Evolutionary conservation across 1,139 yeast genomes (phyloP).

Genomic region (Candida glucosophila): DNA sequence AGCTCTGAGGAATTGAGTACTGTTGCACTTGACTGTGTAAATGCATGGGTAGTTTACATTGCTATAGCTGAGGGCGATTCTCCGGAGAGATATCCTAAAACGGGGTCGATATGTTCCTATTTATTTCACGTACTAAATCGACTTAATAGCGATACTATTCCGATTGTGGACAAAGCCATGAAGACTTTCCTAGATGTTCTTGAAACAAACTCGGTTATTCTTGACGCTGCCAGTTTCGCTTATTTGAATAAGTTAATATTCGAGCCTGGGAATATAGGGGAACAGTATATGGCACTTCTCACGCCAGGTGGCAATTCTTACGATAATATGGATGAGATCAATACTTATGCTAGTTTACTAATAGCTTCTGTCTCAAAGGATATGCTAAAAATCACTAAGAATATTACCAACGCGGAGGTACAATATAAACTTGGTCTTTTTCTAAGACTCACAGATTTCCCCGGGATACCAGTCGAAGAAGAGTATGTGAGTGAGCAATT

Average conservation of each 20-base stretch:
- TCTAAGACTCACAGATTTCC: slow-evolving; percentile 48
- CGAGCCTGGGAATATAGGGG: slow-evolving; percentile 31
- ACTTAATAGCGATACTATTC: slow-evolving; percentile 3
- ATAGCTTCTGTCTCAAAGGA: slow-evolving; percentile 46
- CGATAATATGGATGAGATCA: slow-evolving; percentile 35
- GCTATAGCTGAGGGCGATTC: slow-evolving; percentile 28
- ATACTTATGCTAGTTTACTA: slow-evolving; percentile 42
- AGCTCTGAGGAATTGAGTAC: slow-evolving; percentile 6
- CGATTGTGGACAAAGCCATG: slow-evolving; percentile 18
- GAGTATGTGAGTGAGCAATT: slow-evolving; percentile 63
- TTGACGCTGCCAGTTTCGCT: slow-evolving; percentile 16
- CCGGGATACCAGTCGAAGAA: slow-evolving; percentile 55
- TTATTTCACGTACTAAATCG: slow-evolving; percentile 14
- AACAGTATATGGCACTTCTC: slow-evolving; percentile 17
- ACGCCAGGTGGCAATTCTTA: slow-evolving; percentile 15
- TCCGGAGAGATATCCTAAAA: slow-evolving; percentile 20
- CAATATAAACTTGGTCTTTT: slow-evolving; percentile 41
- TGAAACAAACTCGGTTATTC: slow-evolving; percentile 37
- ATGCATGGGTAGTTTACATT: slow-evolving; percentile 26
- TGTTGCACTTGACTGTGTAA: slow-evolving; percentile 21
- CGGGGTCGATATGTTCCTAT: slow-evolving; percentile 9
- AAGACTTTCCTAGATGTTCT: slow-evolving; percentile 35
- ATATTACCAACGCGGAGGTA: slow-evolving; percentile 30
- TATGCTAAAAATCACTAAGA: slow-evolving; percentile 39
- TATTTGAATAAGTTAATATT: slow-evolving; percentile 23